Evolutionary conservation across 1,284 basidiomycete genomes (phyloP).

Genomic region (Sporisorium graminicola): DNA sequence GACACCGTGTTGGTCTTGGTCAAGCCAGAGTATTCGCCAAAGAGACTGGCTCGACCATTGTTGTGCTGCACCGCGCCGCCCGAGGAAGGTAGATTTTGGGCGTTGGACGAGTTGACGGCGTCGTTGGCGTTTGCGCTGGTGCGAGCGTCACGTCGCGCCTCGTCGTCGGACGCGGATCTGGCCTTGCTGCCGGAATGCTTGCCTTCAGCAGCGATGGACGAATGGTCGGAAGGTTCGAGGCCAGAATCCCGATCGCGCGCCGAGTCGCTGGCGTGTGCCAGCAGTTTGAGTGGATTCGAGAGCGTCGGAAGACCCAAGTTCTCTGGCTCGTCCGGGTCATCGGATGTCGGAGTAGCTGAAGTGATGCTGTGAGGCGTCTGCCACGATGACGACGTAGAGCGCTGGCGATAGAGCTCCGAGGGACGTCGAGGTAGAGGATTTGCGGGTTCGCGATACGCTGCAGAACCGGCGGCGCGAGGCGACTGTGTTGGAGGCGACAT

Average conservation of each 20-base stretch:
- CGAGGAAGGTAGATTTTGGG: background rate
- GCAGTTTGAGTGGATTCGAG: slow-evolving; percentile 50
- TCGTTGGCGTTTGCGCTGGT: slow-evolving; percentile 3
- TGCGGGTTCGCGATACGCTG: slow-evolving; percentile 12
- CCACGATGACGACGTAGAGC: slow-evolving; percentile 29
- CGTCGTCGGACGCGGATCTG: background rate
- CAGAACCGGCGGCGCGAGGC: slow-evolving; percentile 5
- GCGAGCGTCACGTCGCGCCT: background rate
- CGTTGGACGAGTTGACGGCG: background rate
- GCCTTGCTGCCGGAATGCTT: background rate
- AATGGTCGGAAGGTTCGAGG: slow-evolving; percentile 13
- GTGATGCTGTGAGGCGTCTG: slow-evolving; percentile 35
- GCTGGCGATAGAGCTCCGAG: slow-evolving; percentile 23
- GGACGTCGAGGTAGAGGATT: slow-evolving; percentile 1
- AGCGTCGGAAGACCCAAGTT: slow-evolving; percentile 51
- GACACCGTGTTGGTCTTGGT: slow-evolving; percentile 34
- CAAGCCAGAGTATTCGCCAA: slow-evolving; percentile 25
- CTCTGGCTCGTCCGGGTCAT: slow-evolving; percentile 51
- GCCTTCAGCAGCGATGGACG: background rate
- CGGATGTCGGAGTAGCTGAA: slow-evolving; percentile 40
- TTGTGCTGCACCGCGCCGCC: background rate
- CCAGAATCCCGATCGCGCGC: slow-evolving; percentile 41
- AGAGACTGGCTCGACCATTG: slow-evolving; percentile 19
- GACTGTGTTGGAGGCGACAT: slow-evolving; percentile 42
- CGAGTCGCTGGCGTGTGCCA: slow-evolving; percentile 49